phyloP scores from a whole-genome alignment of 2,329 filamentous ascomycete genomes.

The Apiospora pterosperma region DNA sequence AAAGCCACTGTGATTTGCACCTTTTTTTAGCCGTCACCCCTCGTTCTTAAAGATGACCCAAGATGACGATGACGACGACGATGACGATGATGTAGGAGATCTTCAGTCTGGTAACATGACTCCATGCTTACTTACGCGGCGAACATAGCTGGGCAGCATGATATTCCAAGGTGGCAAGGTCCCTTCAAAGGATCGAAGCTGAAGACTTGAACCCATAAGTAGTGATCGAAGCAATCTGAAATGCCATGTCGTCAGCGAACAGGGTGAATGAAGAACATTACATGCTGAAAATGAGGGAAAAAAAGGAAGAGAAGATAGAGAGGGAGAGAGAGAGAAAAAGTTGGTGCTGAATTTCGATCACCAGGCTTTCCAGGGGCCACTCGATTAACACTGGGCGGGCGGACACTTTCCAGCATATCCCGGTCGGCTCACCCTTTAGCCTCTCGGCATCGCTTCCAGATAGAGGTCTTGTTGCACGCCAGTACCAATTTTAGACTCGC shows the following conservation, averaged over 20 bases:
- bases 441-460: constrained; percentile 2
- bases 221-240: not conserved
- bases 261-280: not conserved
- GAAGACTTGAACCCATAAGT: not conserved
- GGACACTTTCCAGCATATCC: not conserved
- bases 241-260: not conserved
- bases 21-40: not conserved
- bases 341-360: not conserved
- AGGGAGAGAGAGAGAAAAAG: not conserved
- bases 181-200: not conserved
- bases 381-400: not conserved
- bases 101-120: not conserved
- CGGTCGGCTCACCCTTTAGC: not conserved
- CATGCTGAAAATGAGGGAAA: not conserved
- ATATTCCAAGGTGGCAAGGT: not conserved
- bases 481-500: not conserved
- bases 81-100: not conserved
- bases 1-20: not conserved
- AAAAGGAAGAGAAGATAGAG: not conserved
- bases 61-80: not conserved
- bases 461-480: not conserved
- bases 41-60: not conserved
- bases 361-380: not conserved
- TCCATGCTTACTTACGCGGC: not conserved
- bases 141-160: not conserved